Base-by-base conservation (phyloP, 805 yeast genomes). In the Yarrowia deformans region DNA sequence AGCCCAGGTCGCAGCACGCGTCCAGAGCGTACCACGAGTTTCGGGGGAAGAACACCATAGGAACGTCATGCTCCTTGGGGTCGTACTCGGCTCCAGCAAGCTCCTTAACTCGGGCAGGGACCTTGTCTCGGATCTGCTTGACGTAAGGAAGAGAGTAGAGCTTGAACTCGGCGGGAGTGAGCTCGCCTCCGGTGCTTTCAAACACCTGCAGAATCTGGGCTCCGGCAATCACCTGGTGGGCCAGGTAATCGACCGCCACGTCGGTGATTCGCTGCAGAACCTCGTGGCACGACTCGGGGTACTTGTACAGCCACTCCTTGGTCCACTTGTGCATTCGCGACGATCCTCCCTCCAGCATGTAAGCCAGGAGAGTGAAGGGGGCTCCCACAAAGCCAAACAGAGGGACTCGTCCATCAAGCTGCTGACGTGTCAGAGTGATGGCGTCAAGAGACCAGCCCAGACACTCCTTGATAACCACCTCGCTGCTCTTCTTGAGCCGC, bases 321-420 rank as follows among this genome's bases (percentile, higher is more conserved):
- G 92, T 97, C 76, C 84, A 93, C 77, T 97, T 85, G 82, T 91
- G 95, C 83, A 94, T 83, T 77, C 90, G 90, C 8, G 97, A 88
- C 18, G 98, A 97, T 73, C 97, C 97, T 67, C 99, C 99, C 80
- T 95, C 99, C 70, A 93, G 88, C 97, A 95, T 95, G 81, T 95
- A 95, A 45, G 93, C 97, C 81, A 95, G 83, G 70, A 95, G 81
- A 13, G 99, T 95, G 97, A 98, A 95, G 69, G 99, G 99, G 9
- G 97, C 97, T 68, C 99, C 99, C 73, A 93, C 90, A 80, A 95
- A 95, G 3, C 99, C 99, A 66, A 95, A 83, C 71, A 95, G 82
- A 37, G 99, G 99, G 13, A 93, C 98, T 75, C 97, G 85, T 64
- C 99, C 99, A 50, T 88, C 80, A 70, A 95, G 84, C 75, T 90